Evolutionary conservation across 306 rosid species (phyloP), one percentile per base, ranked within the genome.

Genomic region (Prinsepia uniflora): DNA sequence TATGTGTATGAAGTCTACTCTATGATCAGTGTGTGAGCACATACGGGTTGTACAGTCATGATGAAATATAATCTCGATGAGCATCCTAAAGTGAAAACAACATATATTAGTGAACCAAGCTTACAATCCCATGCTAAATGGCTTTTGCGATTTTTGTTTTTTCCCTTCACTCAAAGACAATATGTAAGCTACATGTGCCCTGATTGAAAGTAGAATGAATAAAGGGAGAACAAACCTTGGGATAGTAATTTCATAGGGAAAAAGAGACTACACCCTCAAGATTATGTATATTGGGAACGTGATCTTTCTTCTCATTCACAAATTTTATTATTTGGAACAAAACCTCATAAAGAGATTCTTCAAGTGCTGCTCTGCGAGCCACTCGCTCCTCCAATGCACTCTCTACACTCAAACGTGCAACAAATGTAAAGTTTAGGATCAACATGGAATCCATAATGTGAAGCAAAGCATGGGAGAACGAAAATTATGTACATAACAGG

Each of bases 241-340:
- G 67, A 91, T 86, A 36, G 91, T 84, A 42, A 95, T 95, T 79
- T 95, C 99, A 76, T 82, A n/a, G 85, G 18, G 97, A 96, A 79
- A 89, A 95, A 45, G 83, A 84, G 75, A 89, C 76, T 36, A 87
- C 91, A 61, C 87, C 86, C 79, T 91, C 99, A 18, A 62, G 73
- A 84, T 73, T 85, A 57, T 97, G 99, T 73, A 94, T 91, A 17
- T 95, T 86, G 36, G 99, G 97, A 70, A 95, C 88, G 43, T 95
- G 99, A 77, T 95, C 99, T 87, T 87, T 95, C 80, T 95, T 95
- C 87, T 95, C 99, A 45, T 95, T 89, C 81, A 95, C 96, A 57
- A 95, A 95, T 72, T 91, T 95, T 76, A 95, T 88, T 65, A 95
- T 85, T 73, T 95, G 99, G 81, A 91, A 89, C 71, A 95, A 80